Base-by-base conservation (phyloP, 148 eudicot species). In the Cornus controversa region DNA sequence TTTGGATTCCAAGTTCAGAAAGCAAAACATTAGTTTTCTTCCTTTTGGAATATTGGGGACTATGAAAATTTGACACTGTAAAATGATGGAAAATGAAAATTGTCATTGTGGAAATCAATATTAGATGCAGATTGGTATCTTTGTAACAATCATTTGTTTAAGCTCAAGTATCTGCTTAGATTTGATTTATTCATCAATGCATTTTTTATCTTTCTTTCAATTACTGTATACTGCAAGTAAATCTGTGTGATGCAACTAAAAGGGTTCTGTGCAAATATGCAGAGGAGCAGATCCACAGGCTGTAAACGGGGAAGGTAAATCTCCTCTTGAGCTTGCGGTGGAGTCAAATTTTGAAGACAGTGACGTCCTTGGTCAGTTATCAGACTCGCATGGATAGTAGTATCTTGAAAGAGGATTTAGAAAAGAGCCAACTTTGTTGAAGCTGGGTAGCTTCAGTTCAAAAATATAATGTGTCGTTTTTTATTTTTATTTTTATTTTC, bases 201-300 rank as follows among this genome's bases (percentile, higher is more conserved):
- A 16, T 34, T 34, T 25, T 25, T 64, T 15, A n/a, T 63, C 8
- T 25, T 25, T 69, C 37, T 25, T 25, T 72, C 28, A 25, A 36
- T 47, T n/a, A 60, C 6, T 60, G 64, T 60, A 4, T 8, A 60
- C 20, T 60, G 2, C 63, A 57, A 57, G n/a, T 57, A 8, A 60
- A 5, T n/a, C 20, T 60, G 8, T 60, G 64, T 25, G 14, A 60
- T 60, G 25, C 64, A 60, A 36, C 23, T 73, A 54, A 42, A 74
- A 31, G 2, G 50, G 75, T 13, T 73, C 10, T 40, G 23, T 28
- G 31, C 26, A 47, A 80, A 9, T 64, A 54, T 84, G 85, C 94
- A 95, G 98, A 89, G 96, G 98, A 64, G 97, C 97, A 72, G 90
- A 91, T 82, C 89, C 89, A 67, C 89, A 69, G 66, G 91, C 91